phyloP scores from a whole-genome alignment of 495 filamentous ascomycete species.

The Neurospora discreta region DNA sequence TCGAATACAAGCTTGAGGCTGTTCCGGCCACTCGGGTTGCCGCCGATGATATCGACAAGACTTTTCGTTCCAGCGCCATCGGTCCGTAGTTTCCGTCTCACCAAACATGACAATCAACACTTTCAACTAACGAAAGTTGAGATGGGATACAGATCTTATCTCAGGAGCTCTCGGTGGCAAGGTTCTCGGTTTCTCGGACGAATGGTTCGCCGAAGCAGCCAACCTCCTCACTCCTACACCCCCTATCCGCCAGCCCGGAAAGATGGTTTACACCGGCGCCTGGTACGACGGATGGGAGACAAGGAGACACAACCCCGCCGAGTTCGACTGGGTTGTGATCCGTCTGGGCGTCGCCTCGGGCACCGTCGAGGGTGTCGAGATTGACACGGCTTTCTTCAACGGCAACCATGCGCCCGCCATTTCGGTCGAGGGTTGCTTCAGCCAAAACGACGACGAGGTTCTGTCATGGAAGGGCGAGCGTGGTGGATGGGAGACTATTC shows the following conservation, averaged over 20 bases:
- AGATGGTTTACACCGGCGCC: slow-evolving; percentile 75
- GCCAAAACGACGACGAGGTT: slow-evolving; percentile 47
- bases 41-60: slow-evolving; percentile 53
- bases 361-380: slow-evolving; percentile 64
- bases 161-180: slow-evolving; percentile 61
- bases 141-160: slow-evolving; percentile 53
- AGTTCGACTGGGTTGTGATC: slow-evolving; percentile 79
- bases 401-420: slow-evolving; percentile 83
- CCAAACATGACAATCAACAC: neutral
- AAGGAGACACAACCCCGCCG: slow-evolving; percentile 66
- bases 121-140: neutral
- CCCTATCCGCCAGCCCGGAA: slow-evolving; percentile 65
- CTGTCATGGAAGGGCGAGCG: slow-evolving; percentile 42
- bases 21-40: slow-evolving; percentile 38
- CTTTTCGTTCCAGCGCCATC: slow-evolving; percentile 58
- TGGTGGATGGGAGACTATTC: slow-evolving; percentile 62
- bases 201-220: slow-evolving; percentile 77
- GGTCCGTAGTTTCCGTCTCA: slow-evolving; percentile 35
- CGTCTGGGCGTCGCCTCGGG: slow-evolving; percentile 70
- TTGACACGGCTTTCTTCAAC: slow-evolving; percentile 78
- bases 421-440: slow-evolving; percentile 68
- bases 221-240: slow-evolving; percentile 69
- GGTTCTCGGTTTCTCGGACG: slow-evolving; percentile 68
- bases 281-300: slow-evolving; percentile 99
- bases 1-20: slow-evolving; percentile 35